Percentiles rank a stretch among this genome's conserved stretches.
These are phyloP conservation scores for Leccinum boreale DNA, from an alignment of 768 basidiomycete genomes.

Conservation along the genomic window DNA sequence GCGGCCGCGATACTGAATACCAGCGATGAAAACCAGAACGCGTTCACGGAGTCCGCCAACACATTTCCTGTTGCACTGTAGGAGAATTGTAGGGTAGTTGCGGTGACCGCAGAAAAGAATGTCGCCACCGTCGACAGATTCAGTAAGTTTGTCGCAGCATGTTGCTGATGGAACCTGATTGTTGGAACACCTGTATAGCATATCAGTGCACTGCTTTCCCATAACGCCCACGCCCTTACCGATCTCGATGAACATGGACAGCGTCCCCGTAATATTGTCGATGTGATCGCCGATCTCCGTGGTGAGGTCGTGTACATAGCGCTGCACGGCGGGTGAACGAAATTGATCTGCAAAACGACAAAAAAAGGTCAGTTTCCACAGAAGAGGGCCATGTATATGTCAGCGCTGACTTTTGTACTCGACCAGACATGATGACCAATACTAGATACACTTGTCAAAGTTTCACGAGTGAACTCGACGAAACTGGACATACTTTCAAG, in stretches of 20 bases:
- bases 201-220: slow-evolving; percentile 24
- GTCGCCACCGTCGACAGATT: slow-evolving; percentile 54
- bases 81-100: slow-evolving; percentile 49
- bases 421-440: slow-evolving; percentile 51
- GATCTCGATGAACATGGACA: slow-evolving; percentile 52
- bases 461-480: not conserved
- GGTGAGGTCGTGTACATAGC: slow-evolving; percentile 52
- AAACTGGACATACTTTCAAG: slow-evolving; percentile 37
- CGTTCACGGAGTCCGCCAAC: slow-evolving; percentile 44
- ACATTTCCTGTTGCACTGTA: slow-evolving; percentile 32
- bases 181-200: slow-evolving; percentile 47
- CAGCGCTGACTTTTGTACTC: slow-evolving; percentile 41
- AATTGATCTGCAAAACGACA: slow-evolving; percentile 41
- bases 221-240: slow-evolving; percentile 35
- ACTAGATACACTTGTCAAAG: slow-evolving; percentile 32
- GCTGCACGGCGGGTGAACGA: slow-evolving; percentile 48
- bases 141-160: slow-evolving; percentile 45
- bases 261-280: slow-evolving; percentile 48
- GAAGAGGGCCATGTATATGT: not conserved
- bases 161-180: slow-evolving; percentile 53
- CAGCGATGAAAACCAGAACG: slow-evolving; percentile 53
- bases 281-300: slow-evolving; percentile 53
- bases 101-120: slow-evolving; percentile 54
- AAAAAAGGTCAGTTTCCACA: slow-evolving; percentile 7
- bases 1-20: slow-evolving; percentile 55